Percentiles rank a stretch among this genome's conserved stretches.
phyloP scores from a whole-genome alignment of 192 early-diverging fungal genomes.

The Mortierella alpina region DNA sequence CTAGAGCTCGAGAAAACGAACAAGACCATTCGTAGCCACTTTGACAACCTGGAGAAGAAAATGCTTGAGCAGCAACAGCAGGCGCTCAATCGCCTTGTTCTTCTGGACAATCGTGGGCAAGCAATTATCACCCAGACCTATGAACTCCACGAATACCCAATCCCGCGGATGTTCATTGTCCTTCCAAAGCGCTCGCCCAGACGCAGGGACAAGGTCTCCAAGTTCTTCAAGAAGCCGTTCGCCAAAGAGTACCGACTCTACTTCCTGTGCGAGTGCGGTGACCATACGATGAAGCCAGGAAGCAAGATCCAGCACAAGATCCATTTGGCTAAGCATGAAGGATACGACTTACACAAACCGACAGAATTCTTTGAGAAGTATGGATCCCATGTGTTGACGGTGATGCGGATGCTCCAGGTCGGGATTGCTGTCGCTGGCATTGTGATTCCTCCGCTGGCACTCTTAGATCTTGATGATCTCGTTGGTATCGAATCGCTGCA shows the following conservation, averaged over 20 bases:
- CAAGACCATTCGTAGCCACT: too few species aligned
- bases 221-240: too few species aligned
- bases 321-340: slow-evolving; percentile 25
- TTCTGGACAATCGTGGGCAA: not conserved
- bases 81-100: not conserved
- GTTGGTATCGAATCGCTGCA: not conserved
- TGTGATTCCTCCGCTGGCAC: not conserved
- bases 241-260: slow-evolving; percentile 7
- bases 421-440: not conserved
- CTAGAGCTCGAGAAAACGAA: too few species aligned
- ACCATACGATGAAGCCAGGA: not conserved
- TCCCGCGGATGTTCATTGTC: not conserved
- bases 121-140: not conserved
- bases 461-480: not conserved
- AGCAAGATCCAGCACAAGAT: not conserved
- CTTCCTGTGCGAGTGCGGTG: slow-evolving; percentile 32
- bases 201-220: not conserved
- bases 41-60: too few species aligned
- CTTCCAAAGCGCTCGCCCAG: not conserved
- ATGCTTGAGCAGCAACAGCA: too few species aligned
- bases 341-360: slow-evolving; percentile 12
- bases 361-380: slow-evolving; percentile 21
- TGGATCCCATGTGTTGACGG: not conserved
- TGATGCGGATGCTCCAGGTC: slow-evolving; percentile 15
- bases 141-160: slow-evolving; percentile 6